Conservation (phyloP, 768 basidiomycete species). For the Fomitopsis pulvina region DNA sequence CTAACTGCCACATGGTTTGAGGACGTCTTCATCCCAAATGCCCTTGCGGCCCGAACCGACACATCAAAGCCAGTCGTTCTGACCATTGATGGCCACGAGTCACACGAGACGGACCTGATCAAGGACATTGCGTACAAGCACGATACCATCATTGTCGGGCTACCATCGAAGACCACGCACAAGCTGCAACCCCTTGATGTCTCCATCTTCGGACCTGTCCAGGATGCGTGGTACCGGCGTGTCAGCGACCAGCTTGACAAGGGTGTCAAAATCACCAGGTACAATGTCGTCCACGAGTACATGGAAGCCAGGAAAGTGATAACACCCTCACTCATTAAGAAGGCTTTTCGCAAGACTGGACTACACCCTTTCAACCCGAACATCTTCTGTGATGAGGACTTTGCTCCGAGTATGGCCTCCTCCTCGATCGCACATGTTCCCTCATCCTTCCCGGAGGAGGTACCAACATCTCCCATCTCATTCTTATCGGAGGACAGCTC, state of each 20-base stretch:
- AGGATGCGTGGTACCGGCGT: not conserved
- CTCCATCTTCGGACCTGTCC: conserved; percentile 27
- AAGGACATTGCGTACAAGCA: conserved; percentile 22
- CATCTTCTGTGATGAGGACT: conserved; percentile 1
- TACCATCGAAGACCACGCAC: conserved; percentile 37
- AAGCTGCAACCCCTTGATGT: conserved; percentile 39
- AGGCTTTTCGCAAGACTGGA: not conserved
- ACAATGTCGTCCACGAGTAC: conserved; percentile 10
- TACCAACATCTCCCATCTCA: too few species aligned
- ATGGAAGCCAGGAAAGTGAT: not conserved
- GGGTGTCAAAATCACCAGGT: not conserved
- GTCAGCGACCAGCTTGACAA: not conserved
- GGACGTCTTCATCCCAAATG: conserved; percentile 31
- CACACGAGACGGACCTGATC: conserved; percentile 26
- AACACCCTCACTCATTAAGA: not conserved
- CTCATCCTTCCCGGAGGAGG: too few species aligned
- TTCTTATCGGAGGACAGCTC: too few species aligned
- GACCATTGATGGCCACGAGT: conserved; percentile 38
- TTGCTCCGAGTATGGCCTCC: not conserved
- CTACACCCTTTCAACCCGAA: not conserved
- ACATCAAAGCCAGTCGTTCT: conserved; percentile 29
- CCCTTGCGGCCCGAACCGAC: conserved; percentile 16
- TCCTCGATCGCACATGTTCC: not conserved
- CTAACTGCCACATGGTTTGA: conserved; percentile 32
- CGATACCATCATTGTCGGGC: conserved; percentile 24